phyloP scores from a whole-genome alignment of 495 filamentous ascomycete genomes.

The Penicillium mononematosum region DNA sequence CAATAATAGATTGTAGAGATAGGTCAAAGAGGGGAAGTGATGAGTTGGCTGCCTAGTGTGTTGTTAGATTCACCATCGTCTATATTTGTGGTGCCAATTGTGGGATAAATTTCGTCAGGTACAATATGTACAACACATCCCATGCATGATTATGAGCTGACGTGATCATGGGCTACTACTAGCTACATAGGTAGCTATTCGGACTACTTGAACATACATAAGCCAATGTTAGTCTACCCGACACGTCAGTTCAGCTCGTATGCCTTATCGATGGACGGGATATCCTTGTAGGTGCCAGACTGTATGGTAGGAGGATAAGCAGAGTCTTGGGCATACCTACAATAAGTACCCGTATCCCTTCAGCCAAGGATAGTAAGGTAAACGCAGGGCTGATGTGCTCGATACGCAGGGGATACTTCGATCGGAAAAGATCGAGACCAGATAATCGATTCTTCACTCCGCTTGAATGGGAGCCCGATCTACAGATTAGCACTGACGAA shows the following conservation, averaged over 20 bases:
- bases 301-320: neutral
- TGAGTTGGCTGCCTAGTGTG: conserved; percentile 9
- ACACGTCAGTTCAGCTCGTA: neutral
- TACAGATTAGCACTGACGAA: neutral
- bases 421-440: conserved; percentile 4
- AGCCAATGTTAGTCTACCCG: conserved; percentile 8
- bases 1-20: neutral
- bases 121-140: conserved; percentile 13
- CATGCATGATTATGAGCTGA: conserved; percentile 11
- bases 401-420: conserved; percentile 1
- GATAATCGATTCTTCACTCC: neutral
- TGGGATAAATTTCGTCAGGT: conserved; percentile 7
- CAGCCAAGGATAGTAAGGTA: neutral
- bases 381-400: conserved; percentile 1
- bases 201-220: conserved; percentile 3
- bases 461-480: neutral
- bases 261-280: neutral
- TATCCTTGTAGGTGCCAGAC: conserved; percentile 2
- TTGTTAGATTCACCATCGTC: neutral
- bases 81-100: neutral
- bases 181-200: neutral
- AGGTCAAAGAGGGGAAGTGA: conserved; percentile 1
- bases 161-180: neutral
- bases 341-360: neutral
- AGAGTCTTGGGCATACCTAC: neutral